Evolutionary conservation across 768 basidiomycete genomes (phyloP), one percentile per base, ranked within the genome.

Genomic region (Cyclocybe aegerita): DNA sequence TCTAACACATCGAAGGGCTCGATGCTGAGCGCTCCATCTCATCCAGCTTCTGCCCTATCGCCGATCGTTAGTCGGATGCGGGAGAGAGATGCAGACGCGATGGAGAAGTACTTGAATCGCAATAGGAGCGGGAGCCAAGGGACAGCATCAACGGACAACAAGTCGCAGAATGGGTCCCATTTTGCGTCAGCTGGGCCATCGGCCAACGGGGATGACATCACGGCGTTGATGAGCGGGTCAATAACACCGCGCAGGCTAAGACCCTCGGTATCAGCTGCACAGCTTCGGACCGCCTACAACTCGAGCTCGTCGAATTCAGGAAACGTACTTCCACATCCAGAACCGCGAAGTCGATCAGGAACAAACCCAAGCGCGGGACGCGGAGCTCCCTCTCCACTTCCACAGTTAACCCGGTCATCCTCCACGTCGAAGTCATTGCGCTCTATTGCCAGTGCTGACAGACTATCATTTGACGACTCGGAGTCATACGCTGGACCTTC

Each of bases 11-110:
- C 74, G 5, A 59, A 72, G 58, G 64, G 67, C 45, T 70, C 70
- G 5, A 67, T 66, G 48, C 66, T 61, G 32, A 69, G 66, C 60
- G 57, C 72, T 17, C 64, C 73, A 57, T 53, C 70, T 39, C 69
- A 66, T 48, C 65, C 67, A 36, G 60, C 71, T 14, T 77, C 78
- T 38, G 81, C 81, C 16, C 65, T 92, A 47, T 88, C 91, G 3
- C 91, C 90, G 2, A 80, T 93, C 50, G 88, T 85, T 29, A 86
- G 74, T 58, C 86, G 90, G 32, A 85, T 93, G 77, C 81, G 85
- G 57, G 87, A 91, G 68, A 78, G 83, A 50, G 91, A 93, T 63
- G 90, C 90, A 14, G 88, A 87, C 63, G 92, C 91, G 34, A 90
- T 88, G 76, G 90, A 91, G 65, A 89, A 91, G 60, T 93, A 91